A percentile compares a stretch with the other conserved stretches of the same genome.
Conservation (phyloP, 306 rosid genomes). For the Cicer cuneatum region DNA sequence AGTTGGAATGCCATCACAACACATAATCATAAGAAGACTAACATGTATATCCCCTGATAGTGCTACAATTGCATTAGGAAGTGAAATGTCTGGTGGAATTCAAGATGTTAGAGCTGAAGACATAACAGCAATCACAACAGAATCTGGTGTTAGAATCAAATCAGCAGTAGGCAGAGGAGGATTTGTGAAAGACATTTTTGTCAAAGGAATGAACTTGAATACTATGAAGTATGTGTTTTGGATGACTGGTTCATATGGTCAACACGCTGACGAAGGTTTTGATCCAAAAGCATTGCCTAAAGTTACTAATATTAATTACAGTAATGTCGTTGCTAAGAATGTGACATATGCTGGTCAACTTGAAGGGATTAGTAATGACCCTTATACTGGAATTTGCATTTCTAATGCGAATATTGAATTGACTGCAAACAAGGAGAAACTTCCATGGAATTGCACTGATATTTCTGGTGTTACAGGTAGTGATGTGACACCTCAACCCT, state of each 20-base stretch:
- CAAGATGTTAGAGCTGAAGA: constrained; percentile 71
- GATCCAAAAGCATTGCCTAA: constrained; percentile 68
- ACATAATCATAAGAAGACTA: background rate
- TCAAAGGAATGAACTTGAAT: constrained; percentile 45
- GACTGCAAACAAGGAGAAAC: constrained; percentile 40
- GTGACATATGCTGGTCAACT: constrained; percentile 35
- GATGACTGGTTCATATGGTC: constrained; percentile 57
- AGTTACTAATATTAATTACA: constrained; percentile 58
- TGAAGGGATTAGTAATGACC: constrained; percentile 57
- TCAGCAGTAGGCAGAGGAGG: constrained; percentile 69
- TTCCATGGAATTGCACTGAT: constrained; percentile 74
- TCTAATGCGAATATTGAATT: constrained; percentile 52
- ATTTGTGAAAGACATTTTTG: constrained; percentile 65
- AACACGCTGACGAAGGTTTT: constrained; percentile 56
- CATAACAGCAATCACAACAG: constrained; percentile 58
- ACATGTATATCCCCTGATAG: constrained; percentile 44
- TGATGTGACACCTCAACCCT: constrained; percentile 60
- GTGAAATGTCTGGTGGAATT: constrained; percentile 90
- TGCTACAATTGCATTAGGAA: constrained; percentile 75
- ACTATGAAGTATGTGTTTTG: constrained; percentile 15
- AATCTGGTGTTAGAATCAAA: constrained; percentile 73
- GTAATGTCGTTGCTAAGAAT: constrained; percentile 54
- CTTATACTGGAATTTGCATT: constrained; percentile 65
- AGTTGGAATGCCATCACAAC: background rate
- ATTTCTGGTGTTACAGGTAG: constrained; percentile 59